Percentiles rank a stretch among this genome's conserved stretches.
These are phyloP conservation scores for Trypanosomatidae sp. DNA, from an alignment of 208 protist species.

Conservation along the genomic window DNA sequence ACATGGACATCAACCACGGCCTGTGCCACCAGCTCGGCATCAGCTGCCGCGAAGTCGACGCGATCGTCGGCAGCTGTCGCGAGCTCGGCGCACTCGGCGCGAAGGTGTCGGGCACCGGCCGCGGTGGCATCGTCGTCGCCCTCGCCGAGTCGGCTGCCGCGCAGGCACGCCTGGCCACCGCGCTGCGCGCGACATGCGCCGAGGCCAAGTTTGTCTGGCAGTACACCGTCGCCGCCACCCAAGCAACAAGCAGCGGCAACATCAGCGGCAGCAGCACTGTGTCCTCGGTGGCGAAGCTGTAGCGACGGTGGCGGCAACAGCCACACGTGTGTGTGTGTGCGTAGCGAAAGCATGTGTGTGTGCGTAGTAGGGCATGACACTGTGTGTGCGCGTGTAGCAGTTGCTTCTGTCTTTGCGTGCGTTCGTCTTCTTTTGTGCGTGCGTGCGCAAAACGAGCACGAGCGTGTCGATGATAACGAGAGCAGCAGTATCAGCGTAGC, in stretches of 20 bases:
- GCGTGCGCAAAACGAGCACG: no score
- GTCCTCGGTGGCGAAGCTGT: constrained; percentile 2
- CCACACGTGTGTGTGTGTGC: no score
- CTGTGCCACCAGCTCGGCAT: constrained; percentile 49
- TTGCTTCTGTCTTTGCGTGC: no score
- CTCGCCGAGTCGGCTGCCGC: constrained; percentile 42
- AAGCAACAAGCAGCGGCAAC: neutral
- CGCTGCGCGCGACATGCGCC: constrained; percentile 23
- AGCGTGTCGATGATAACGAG: no score
- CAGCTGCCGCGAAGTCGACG: constrained; percentile 51
- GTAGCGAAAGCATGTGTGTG: no score
- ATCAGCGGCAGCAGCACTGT: no score
- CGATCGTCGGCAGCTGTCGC: constrained; percentile 31
- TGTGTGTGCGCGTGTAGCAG: no score
- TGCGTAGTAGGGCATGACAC: no score
- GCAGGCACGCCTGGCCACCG: constrained; percentile 54
- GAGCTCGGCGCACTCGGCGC: constrained; percentile 42
- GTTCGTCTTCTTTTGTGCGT: no score
- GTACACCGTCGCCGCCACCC: constrained; percentile 27
- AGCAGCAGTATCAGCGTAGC: no score
- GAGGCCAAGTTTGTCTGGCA: constrained; percentile 63
- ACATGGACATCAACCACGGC: constrained; percentile 59
- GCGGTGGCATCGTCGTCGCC: constrained; percentile 63
- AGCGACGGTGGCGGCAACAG: no score
- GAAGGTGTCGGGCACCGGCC: constrained; percentile 72